phyloP scores from a whole-genome alignment of 306 rosid genomes.

The Nissolia schottii region DNA sequence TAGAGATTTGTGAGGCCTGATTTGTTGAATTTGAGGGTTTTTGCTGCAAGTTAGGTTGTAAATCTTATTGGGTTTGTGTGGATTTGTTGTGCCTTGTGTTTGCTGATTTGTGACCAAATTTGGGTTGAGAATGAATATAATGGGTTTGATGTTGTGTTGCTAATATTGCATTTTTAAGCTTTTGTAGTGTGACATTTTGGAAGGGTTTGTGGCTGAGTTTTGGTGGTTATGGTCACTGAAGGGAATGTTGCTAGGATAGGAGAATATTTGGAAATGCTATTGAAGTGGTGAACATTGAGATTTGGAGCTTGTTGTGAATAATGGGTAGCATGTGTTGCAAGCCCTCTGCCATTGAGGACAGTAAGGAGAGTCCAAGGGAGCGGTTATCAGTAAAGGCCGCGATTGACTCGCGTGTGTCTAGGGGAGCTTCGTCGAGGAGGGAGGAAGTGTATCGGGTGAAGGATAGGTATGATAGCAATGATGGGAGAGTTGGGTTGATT shows the following conservation, averaged over 20 bases:
- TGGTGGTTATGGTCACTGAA: constrained; percentile 23
- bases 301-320: constrained; percentile 37
- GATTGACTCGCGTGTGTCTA: constrained; percentile 40
- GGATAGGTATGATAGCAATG: constrained; percentile 60
- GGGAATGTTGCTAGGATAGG: constrained; percentile 33
- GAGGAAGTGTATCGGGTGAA: constrained; percentile 63
- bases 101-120: constrained; percentile 25
- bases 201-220: constrained; percentile 11
- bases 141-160: constrained; percentile 18
- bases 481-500: constrained; percentile 55
- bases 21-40: constrained; percentile 26
- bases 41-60: background rate
- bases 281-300: constrained; percentile 48
- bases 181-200: constrained; percentile 7
- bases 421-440: constrained; percentile 79
- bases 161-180: constrained; percentile 2
- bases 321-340: constrained; percentile 92
- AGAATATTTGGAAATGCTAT: constrained; percentile 31
- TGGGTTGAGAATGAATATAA: constrained; percentile 35
- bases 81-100: constrained; percentile 29
- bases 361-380: constrained; percentile 94
- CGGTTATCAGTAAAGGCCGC: constrained; percentile 56
- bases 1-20: constrained; percentile 30
- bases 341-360: constrained; percentile 96
- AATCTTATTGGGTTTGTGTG: constrained; percentile 1